A percentile compares a stretch with the other conserved stretches of the same genome.
phyloP scores from a whole-genome alignment of 176 grass and related monocot genomes.

The Musa schizocarpa region DNA sequence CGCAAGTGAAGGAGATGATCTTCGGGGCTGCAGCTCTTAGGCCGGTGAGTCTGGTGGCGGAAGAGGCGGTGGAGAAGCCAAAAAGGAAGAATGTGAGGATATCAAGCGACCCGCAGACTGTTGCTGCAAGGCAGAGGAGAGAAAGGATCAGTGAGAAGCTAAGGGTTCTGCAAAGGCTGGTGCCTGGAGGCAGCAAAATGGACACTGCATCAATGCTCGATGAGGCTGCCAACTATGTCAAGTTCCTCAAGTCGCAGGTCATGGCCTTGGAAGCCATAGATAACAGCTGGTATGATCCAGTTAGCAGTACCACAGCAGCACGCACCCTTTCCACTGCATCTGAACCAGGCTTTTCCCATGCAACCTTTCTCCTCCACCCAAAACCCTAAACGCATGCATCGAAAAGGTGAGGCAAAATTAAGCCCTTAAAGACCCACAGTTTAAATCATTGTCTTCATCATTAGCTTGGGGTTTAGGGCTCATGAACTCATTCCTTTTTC shows the following conservation, averaged over 20 bases:
- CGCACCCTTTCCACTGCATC: neutral
- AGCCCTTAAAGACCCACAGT: neutral
- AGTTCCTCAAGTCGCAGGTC: slow-evolving; percentile 17
- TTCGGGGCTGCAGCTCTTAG: slow-evolving; percentile 1
- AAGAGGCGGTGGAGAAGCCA: neutral
- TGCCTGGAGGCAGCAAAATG: slow-evolving; percentile 8
- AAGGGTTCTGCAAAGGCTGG: slow-evolving; percentile 10
- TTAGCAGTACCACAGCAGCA: neutral
- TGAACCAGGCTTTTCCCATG: slow-evolving; percentile 16
- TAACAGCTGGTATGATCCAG: neutral
- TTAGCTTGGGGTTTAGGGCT: no score
- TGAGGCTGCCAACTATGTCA: slow-evolving; percentile 19
- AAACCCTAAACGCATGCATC: neutral
- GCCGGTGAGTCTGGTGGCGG: slow-evolving; percentile 4
- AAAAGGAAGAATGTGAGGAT: slow-evolving; percentile 20
- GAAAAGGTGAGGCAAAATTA: neutral
- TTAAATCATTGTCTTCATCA: no score
- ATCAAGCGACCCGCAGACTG: slow-evolving; percentile 12
- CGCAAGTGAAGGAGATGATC: slow-evolving; percentile 22
- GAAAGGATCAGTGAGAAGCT: slow-evolving; percentile 12
- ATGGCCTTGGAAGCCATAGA: slow-evolving; percentile 7
- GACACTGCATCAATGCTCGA: slow-evolving; percentile 20
- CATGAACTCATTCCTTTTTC: no score
- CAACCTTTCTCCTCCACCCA: neutral
- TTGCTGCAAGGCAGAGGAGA: slow-evolving; percentile 9